phyloP scores from a whole-genome alignment of 305 asterid genomes.

The Solanum aculeatissimum region DNA sequence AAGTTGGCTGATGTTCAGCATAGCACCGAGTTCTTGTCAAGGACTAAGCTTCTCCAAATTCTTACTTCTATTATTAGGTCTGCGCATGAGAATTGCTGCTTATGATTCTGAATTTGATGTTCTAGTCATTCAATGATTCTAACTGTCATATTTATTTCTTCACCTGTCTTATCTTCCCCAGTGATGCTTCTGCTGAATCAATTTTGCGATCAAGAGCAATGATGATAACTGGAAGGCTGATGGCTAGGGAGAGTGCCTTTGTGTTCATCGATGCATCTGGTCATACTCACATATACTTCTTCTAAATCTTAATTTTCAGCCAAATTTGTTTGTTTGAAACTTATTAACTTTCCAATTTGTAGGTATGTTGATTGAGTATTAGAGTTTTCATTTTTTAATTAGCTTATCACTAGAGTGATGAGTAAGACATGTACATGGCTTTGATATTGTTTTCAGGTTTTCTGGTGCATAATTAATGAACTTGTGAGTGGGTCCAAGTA shows the following conservation, averaged over 20 bases:
- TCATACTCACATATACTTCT: conserved; percentile 21
- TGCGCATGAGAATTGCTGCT: not conserved
- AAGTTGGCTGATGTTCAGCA: conserved; percentile 85
- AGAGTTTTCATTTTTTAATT: not conserved
- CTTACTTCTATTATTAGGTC: conserved; percentile 84
- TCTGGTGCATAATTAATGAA: not conserved
- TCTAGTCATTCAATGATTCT: not conserved
- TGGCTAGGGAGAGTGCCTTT: conserved; percentile 71
- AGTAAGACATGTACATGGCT: not conserved
- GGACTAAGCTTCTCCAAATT: conserved; percentile 59
- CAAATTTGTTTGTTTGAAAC: not conserved
- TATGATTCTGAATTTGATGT: conserved; percentile 1
- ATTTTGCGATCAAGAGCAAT: conserved; percentile 82
- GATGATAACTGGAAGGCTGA: conserved; percentile 86
- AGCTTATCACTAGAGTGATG: not conserved
- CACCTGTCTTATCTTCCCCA: conserved; percentile 6
- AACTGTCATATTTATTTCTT: not conserved
- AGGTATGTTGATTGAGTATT: not conserved
- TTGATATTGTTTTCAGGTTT: not conserved
- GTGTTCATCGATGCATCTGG: conserved; percentile 56
- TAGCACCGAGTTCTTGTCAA: conserved; percentile 66
- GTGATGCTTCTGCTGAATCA: conserved; percentile 69
- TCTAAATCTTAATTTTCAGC: not conserved
- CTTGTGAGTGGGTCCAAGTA: not conserved
- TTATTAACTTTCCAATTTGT: not conserved